phyloP scores from a whole-genome alignment of 805 yeast genomes.

The Teunomyces atbi region DNA sequence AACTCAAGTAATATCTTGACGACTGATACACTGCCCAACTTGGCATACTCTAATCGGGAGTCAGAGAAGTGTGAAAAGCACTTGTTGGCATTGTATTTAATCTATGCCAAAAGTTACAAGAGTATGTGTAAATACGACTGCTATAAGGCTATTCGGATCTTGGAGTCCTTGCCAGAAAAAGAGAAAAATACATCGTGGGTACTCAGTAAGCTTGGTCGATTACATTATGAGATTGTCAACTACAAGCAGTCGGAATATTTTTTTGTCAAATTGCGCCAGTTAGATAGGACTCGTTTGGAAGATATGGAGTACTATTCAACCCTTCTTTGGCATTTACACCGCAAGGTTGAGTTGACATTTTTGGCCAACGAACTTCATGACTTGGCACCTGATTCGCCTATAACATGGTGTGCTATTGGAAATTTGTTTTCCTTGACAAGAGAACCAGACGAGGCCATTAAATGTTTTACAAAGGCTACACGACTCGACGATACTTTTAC shows the following conservation, averaged over 20 bases:
- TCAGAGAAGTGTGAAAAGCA: constrained; percentile 38
- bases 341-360: constrained; percentile 73
- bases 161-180: constrained; percentile 60
- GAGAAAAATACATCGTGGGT: constrained; percentile 83
- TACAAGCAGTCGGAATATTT: constrained; percentile 71
- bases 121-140: constrained; percentile 70
- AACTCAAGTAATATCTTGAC: constrained; percentile 6
- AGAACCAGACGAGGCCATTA: constrained; percentile 87
- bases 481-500: constrained; percentile 67
- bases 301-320: constrained; percentile 95
- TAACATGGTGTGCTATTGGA: constrained; percentile 91
- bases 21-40: neutral
- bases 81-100: constrained; percentile 47
- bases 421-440: constrained; percentile 78
- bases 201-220: constrained; percentile 70
- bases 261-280: constrained; percentile 58
- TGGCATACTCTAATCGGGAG: constrained; percentile 17
- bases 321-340: constrained; percentile 86
- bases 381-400: constrained; percentile 62
- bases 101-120: constrained; percentile 60
- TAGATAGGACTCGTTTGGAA: constrained; percentile 74
- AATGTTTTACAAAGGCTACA: constrained; percentile 78
- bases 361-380: constrained; percentile 79
- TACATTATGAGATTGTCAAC: constrained; percentile 84
- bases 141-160: constrained; percentile 68